Conservation (phyloP, 2,329 filamentous ascomycete species). For the Annulohypoxylon truncatum region DNA sequence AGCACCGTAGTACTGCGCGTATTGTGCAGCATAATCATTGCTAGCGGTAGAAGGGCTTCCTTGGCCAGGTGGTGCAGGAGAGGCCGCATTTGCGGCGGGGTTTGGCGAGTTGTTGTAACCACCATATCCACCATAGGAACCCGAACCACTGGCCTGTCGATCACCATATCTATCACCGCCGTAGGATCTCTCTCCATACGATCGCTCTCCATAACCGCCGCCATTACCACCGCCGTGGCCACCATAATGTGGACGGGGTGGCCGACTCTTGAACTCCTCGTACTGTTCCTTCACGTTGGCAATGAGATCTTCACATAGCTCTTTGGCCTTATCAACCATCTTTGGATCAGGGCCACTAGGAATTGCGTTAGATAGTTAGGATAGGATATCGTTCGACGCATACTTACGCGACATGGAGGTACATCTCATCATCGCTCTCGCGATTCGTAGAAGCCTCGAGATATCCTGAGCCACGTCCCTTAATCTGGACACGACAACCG, state of each 20-base stretch:
- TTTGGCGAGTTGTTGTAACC: constrained; percentile 56
- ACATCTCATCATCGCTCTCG: constrained; percentile 97
- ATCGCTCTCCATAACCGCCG: constrained; percentile 55
- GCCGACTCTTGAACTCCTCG: constrained; percentile 87
- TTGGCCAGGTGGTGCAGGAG: constrained; percentile 56
- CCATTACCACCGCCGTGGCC: constrained; percentile 55
- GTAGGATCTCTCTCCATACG: constrained; percentile 50
- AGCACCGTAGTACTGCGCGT: constrained; percentile 80
- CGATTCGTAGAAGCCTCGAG: constrained; percentile 87
- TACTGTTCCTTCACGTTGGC: constrained; percentile 90
- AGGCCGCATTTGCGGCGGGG: constrained; percentile 53
- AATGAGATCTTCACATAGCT: constrained; percentile 88
- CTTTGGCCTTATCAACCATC: constrained; percentile 88
- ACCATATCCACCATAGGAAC: constrained; percentile 49
- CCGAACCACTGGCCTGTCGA: constrained; percentile 50
- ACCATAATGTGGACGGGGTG: constrained; percentile 72
- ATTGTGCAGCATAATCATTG: constrained; percentile 79
- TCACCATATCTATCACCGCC: constrained; percentile 49
- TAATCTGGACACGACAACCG: constrained; percentile 96
- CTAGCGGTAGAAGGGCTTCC: constrained; percentile 54
- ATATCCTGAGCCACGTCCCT: constrained; percentile 94
- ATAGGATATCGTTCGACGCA: neutral
- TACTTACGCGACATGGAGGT: constrained; percentile 90
- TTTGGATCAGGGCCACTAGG: constrained; percentile 83
- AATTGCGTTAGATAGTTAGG: constrained; percentile 48